Base-by-base conservation (phyloP, 1,139 yeast species). In the Eremothecium cymbalariae region DNA sequence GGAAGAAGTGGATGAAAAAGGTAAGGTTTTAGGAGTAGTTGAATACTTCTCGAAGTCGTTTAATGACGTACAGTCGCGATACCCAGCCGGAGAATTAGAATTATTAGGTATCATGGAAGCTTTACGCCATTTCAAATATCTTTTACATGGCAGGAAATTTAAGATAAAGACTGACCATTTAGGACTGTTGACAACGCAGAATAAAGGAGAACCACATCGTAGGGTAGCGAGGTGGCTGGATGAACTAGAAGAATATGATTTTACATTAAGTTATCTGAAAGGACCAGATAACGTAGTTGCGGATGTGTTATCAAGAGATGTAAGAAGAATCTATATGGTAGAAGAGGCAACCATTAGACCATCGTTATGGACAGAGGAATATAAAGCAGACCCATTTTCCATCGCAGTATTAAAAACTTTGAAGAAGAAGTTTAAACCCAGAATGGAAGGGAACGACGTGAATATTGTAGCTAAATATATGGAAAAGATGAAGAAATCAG, bases 141-240 rank as follows among this genome's bases (percentile, higher is more conserved):
- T 31, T 12, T 18, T 42, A 22, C 43, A 44, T 35, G 46, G 43
- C 9, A 18, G 27, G 7, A 24, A 32, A 2, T 44, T 45, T 18
- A 19, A 23, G 3, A 13, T 43, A 9, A 9, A 43, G 11, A 44
- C 46, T 1, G 45, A 45, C 19, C 47, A 42, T 23, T 32, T 38
- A 7, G 22, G 36, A 3, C 14, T 42, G 20, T 15, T 42, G 18
- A 33, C 45, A 6, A 8, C 32, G 8, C 22, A 28, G 18, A 41
- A 38, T 13, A 26, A 19, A 3, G 32, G 31, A 8, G 40, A 44
- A 36, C 45, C 46, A 9, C 15, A 28, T 6, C 20, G 26, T 13
- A 18, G 46, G n/a, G 6, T 41, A n/a, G 19, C 32, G 17, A 20
- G 42, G 3, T 44, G 47, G 46, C 12, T 42, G 19, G 41, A 42